These are phyloP conservation scores for Lyophyllum decastes DNA, from an alignment of 768 basidiomycete species.

Conservation along the genomic window DNA sequence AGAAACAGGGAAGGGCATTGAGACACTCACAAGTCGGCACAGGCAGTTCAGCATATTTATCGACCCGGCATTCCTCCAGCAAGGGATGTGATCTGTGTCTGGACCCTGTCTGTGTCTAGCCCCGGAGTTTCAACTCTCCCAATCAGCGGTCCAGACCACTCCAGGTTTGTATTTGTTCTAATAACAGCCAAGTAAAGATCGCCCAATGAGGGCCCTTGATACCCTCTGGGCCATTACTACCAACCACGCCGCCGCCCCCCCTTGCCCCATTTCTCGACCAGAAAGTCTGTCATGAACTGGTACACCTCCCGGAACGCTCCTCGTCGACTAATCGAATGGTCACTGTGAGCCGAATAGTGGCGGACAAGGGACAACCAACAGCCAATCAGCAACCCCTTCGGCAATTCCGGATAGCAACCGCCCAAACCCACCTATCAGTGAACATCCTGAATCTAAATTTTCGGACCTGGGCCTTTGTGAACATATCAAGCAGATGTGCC, in stretches of 20 bases:
- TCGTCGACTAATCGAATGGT: slow-evolving; percentile 73
- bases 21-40: slow-evolving; percentile 14
- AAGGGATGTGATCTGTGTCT: slow-evolving; percentile 13
- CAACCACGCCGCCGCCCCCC: slow-evolving; percentile 68
- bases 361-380: slow-evolving; percentile 12
- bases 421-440: slow-evolving; percentile 76
- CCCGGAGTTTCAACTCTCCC: slow-evolving; percentile 9
- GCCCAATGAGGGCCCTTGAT: background rate
- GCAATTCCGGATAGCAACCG: slow-evolving; percentile 15
- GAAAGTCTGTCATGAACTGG: slow-evolving; percentile 82
- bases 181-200: background rate
- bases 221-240: slow-evolving; percentile 27
- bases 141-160: slow-evolving; percentile 13
- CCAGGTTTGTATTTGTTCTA: slow-evolving; percentile 9
- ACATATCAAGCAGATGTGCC: slow-evolving; percentile 90
- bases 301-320: slow-evolving; percentile 85
- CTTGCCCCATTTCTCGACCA: slow-evolving; percentile 93
- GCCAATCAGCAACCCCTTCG: slow-evolving; percentile 13
- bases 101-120: slow-evolving; percentile 18
- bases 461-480: slow-evolving; percentile 74
- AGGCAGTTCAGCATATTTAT: slow-evolving; percentile 23
- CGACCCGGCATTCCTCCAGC: slow-evolving; percentile 16
- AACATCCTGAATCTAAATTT: slow-evolving; percentile 93
- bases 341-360: slow-evolving; percentile 45
- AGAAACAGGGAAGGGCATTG: slow-evolving; percentile 30